Conservation (phyloP, 1,284 basidiomycete genomes). For the Trametes hirsuta region DNA sequence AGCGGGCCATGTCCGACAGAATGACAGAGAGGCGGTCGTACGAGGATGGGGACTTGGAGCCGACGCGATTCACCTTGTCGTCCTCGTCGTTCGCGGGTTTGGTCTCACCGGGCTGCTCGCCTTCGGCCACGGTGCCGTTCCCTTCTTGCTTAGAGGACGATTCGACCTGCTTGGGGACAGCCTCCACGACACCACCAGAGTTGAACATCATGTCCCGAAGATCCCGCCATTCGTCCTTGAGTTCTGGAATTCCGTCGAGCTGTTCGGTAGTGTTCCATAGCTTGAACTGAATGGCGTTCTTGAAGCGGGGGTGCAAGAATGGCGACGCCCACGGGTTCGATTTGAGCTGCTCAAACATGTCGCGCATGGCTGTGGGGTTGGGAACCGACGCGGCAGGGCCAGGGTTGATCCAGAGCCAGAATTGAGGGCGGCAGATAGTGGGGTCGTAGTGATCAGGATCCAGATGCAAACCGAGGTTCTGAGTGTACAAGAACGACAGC, state of each 20-base stretch:
- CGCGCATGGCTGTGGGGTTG: constrained; percentile 55
- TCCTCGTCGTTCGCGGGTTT: constrained; percentile 18
- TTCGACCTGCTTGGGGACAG: constrained; percentile 35
- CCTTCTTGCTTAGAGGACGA: constrained; percentile 24
- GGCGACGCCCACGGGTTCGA: constrained; percentile 71
- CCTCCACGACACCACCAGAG: constrained; percentile 64
- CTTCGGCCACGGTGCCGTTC: not conserved
- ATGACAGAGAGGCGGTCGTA: constrained; percentile 71
- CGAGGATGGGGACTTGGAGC: constrained; percentile 36
- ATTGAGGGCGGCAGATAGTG: constrained; percentile 66
- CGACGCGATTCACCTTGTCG: constrained; percentile 31
- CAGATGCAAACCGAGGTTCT: constrained; percentile 67
- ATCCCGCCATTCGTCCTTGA: constrained; percentile 64
- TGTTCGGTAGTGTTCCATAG: constrained; percentile 79
- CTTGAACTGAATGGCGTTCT: constrained; percentile 70
- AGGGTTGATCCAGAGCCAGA: constrained; percentile 78
- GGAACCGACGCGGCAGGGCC: constrained; percentile 62
- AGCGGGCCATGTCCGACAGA: constrained; percentile 72
- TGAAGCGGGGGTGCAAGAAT: constrained; percentile 66
- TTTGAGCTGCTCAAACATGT: constrained; percentile 64
- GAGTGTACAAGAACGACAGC: constrained; percentile 76
- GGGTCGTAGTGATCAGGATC: constrained; percentile 41
- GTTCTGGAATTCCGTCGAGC: constrained; percentile 65
- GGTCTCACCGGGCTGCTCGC: not conserved
- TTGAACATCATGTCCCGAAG: constrained; percentile 57